Evolutionary conservation across 164 flowering plant genomes (phyloP), one percentile per base, ranked within the genome.

Genomic region (Vitis amurensis): DNA sequence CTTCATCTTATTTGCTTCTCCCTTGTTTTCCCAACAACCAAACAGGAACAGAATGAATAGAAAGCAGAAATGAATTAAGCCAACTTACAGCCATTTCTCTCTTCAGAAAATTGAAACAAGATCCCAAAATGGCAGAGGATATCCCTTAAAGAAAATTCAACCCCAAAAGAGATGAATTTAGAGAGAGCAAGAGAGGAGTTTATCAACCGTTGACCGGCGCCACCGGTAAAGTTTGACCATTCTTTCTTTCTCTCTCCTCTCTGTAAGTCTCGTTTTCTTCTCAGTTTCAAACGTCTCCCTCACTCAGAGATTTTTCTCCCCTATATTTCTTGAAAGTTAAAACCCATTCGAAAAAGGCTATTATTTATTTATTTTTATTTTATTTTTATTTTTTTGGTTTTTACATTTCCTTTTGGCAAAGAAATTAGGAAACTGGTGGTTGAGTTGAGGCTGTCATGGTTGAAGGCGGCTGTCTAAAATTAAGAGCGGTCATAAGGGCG

Each of bases 161-260:
- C 2, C 9, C 11, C 61, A 50, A 48, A 13, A 17, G 64, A 71
- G 71, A 64, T 59, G 59, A 67, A 4, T 57, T 50, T n/a, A 53
- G 55, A 15, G 66, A 19, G 50, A 50, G 37, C 15, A 50, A 30
- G 60, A 47, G 56, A 50, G 61, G 37, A 50, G 68, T 70, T 71
- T 44, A 68, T 68, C 69, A 68, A 71, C 67, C 74, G 64, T 74
- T 74, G 77, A 78, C 77, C 15, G 71, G 74, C 64, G 71, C 68
- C 69, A 70, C 67, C 70, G 77, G 80, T 73, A 2, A 60, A 10
- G 31, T 64, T 64, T 64, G 73, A 69, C 70, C 17, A 67, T 67
- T 73, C 74, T 3, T 37, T 37, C 44, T 37, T 37, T 37, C 44
- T 37, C 44, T 37, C 44, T 37, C 44, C 44, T 37, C 44, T 37